Evolutionary conservation across 2,329 filamentous ascomycete genomes (phyloP), one percentile per base, ranked within the genome.

Genomic region (Claviceps paspali): DNA sequence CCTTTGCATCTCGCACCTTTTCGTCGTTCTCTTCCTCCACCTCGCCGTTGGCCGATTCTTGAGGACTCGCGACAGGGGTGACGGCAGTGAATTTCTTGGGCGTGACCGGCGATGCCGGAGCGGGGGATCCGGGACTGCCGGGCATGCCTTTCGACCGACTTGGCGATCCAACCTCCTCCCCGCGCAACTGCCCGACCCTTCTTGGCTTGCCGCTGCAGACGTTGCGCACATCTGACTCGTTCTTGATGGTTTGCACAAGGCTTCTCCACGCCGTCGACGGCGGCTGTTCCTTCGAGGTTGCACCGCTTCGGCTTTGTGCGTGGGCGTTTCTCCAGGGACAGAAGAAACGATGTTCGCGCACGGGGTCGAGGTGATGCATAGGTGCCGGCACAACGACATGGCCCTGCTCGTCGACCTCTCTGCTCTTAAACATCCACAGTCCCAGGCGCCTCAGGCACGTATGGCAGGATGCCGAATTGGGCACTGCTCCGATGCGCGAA

Each of bases 341-440:
- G 51, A 87, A 91, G 50, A 84, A 82, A 43, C 84, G 74, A 55
- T 91, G 83, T 53, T 87, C 80, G 5, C 68, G 67, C 2, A 79
- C 59, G 4, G 76, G 74, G 49, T 88, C 77, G 2, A 91, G 65
- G 39, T 72, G 64, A 45, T 73, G 70, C 67, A 82, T 78, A 1
- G 71, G 69, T 3, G 76, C 70, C 1, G 70, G 68, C 4, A 70
- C 64, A 9, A 78, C 56, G 8, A 76, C 60, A 26, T 67, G 57
- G 0, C 66, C 67, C 12, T 61, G 57, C 1, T 63, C 61, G 40
- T 73, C 68, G 22, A 80, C 70, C 48, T 74, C 72, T 56, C 79
- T 86, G 55, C 77, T 79, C 50, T 77, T 81, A 55, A 93, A 96
- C 65, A 98, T 80, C 91, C 91, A 98, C 2, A 98, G 67, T 0